A percentile compares a stretch with the other conserved stretches of the same genome.
Conservation (phyloP, 192 early-diverging fungal species). For the Coemansia sp. region DNA sequence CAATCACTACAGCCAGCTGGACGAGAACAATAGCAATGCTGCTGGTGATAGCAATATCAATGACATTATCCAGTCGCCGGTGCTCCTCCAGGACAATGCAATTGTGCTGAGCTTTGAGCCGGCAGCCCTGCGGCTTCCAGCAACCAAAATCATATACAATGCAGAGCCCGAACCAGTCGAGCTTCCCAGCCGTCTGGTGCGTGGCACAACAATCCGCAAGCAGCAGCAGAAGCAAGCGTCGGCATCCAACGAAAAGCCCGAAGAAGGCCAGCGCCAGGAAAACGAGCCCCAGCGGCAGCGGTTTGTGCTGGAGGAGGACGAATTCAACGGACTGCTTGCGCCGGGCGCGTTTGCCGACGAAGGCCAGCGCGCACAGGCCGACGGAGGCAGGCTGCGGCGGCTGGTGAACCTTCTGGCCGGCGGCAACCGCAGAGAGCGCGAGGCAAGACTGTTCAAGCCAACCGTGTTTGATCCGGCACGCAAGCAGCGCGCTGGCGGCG, state of each 20-base stretch:
- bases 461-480: conserved; percentile 16
- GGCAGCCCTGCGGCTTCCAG: neutral
- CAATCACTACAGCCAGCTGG: too few species aligned
- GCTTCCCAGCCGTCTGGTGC: conserved; percentile 21
- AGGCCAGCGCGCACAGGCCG: conserved; percentile 34
- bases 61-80: neutral
- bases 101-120: conserved; percentile 3
- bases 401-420: conserved; percentile 1
- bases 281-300: neutral
- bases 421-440: conserved; percentile 16
- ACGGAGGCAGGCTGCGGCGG: conserved; percentile 26
- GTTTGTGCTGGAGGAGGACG: conserved; percentile 16
- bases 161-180: neutral
- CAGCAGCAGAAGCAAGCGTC: neutral
- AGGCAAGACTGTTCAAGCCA: conserved; percentile 36
- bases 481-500: neutral
- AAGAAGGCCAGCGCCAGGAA: neutral
- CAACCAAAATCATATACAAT: conserved; percentile 5
- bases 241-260: neutral
- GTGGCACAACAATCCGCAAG: neutral
- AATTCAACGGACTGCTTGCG: conserved; percentile 44
- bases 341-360: conserved; percentile 44
- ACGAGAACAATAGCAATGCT: too few species aligned
- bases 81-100: neutral
- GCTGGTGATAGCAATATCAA: too few species aligned